A percentile compares a stretch with the other conserved stretches of the same genome.
Evolutionary conservation across 2,329 filamentous ascomycete species (phyloP).

Genomic region (Epichloe festucae): DNA sequence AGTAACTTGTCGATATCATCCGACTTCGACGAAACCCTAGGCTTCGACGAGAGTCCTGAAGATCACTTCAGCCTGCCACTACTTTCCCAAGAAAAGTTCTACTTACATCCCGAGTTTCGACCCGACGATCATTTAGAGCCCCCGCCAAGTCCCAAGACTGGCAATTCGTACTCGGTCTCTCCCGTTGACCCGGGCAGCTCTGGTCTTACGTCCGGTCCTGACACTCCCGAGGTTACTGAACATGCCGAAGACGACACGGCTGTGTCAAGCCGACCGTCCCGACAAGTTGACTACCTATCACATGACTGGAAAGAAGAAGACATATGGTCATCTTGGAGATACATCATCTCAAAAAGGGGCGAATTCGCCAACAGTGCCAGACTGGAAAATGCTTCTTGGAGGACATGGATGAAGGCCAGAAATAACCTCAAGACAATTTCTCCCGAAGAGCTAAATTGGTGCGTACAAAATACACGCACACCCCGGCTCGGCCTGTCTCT

Average conservation of each 20-base stretch:
- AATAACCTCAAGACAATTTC: slow-evolving; percentile 77
- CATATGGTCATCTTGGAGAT: slow-evolving; percentile 95
- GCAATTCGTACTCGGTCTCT: slow-evolving; percentile 38
- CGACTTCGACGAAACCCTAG: slow-evolving; percentile 37
- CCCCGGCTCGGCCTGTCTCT: not conserved
- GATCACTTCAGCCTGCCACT: slow-evolving; percentile 35
- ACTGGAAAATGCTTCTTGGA: slow-evolving; percentile 92
- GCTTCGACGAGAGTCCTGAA: slow-evolving; percentile 30
- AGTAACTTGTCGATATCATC: slow-evolving; percentile 50
- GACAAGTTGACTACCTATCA: slow-evolving; percentile 91
- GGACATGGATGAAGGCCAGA: slow-evolving; percentile 91
- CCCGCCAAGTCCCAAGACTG: slow-evolving; percentile 35
- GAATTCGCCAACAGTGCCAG: slow-evolving; percentile 71
- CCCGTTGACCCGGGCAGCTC: slow-evolving; percentile 41
- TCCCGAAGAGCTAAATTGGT: slow-evolving; percentile 91
- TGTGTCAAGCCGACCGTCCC: slow-evolving; percentile 59
- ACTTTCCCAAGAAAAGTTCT: slow-evolving; percentile 34
- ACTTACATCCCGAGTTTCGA: slow-evolving; percentile 18
- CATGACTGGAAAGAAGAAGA: slow-evolving; percentile 92
- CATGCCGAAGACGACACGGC: slow-evolving; percentile 70
- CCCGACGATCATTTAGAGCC: slow-evolving; percentile 32
- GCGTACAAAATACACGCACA: slow-evolving; percentile 19
- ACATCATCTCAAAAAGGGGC: slow-evolving; percentile 68
- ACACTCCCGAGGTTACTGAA: slow-evolving; percentile 41
- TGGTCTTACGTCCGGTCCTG: slow-evolving; percentile 39